Percentiles rank a stretch among this genome's conserved stretches.
Evolutionary conservation across 139 green algal genomes (phyloP).

Genomic region (Mychonastes homosphaera): DNA sequence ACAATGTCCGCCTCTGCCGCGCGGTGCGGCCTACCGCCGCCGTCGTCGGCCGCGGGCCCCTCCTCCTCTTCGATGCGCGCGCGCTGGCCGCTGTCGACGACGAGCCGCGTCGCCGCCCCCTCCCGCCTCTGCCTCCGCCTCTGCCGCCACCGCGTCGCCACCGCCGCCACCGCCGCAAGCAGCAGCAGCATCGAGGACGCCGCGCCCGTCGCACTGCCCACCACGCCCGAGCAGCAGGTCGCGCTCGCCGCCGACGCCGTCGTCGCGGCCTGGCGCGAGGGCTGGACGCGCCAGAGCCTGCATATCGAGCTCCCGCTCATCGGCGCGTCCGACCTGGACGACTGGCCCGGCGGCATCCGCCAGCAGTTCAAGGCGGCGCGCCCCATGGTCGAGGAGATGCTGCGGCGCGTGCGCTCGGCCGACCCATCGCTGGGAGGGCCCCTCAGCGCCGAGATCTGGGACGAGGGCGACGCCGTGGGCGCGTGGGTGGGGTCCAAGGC

Average conservation of each 20-base stretch:
- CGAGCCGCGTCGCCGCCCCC: too few species aligned
- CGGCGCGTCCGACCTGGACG: slow-evolving; percentile 82
- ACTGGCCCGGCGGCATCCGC: slow-evolving; percentile 78
- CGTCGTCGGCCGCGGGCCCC: too few species aligned
- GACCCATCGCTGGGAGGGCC: slow-evolving; percentile 40
- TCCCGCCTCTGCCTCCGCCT: too few species aligned
- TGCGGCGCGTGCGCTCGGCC: slow-evolving; percentile 36
- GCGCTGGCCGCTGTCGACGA: too few species aligned
- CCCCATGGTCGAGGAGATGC: slow-evolving; percentile 60
- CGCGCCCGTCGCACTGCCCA: slow-evolving; percentile 17
- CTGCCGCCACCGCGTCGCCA: too few species aligned
- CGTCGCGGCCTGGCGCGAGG: slow-evolving; percentile 44
- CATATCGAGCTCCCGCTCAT: slow-evolving; percentile 82
- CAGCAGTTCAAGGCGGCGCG: slow-evolving; percentile 79
- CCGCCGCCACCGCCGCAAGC: too few species aligned
- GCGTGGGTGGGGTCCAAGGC: slow-evolving; percentile 46
- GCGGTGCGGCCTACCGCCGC: too few species aligned
- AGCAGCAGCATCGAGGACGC: too few species aligned
- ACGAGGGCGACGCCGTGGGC: slow-evolving; percentile 70
- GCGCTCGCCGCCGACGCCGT: slow-evolving; percentile 49
- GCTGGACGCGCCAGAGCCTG: slow-evolving; percentile 48
- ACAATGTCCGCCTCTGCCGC: too few species aligned
- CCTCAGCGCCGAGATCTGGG: slow-evolving; percentile 46
- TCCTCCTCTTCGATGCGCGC: too few species aligned
- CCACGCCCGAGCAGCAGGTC: slow-evolving; percentile 31